Conservation (phyloP, 2,329 filamentous ascomycete genomes). For the Paraphaeosphaeria sporulosa region DNA sequence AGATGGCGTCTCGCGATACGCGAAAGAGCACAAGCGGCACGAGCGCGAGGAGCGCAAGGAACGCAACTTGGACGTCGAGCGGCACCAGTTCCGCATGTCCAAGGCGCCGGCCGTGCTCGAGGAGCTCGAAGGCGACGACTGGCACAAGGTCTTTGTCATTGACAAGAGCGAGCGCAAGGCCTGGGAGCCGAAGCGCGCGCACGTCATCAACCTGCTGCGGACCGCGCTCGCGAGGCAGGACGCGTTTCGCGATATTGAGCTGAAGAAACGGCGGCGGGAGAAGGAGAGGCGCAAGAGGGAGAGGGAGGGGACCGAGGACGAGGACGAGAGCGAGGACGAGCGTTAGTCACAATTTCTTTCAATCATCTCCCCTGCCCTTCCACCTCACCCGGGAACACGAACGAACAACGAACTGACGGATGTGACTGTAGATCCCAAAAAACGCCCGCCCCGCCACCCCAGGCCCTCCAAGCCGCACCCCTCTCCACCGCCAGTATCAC, state of each 20-base stretch:
- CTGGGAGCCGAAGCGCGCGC: conserved; percentile 83
- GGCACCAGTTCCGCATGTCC: conserved; percentile 71
- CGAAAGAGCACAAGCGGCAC: conserved; percentile 63
- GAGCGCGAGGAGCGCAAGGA: conserved; percentile 73
- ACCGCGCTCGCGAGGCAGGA: conserved; percentile 86
- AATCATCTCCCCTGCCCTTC: not conserved
- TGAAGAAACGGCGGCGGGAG: conserved; percentile 76
- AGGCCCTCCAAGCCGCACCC: conserved; percentile 40
- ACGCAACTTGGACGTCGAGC: conserved; percentile 72
- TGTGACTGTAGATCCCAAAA: not conserved
- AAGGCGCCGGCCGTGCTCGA: conserved; percentile 75
- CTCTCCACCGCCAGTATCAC: not conserved
- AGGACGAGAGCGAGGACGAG: conserved; percentile 14
- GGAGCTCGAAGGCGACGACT: conserved; percentile 88
- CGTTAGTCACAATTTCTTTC: conserved; percentile 13
- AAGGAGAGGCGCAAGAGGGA: conserved; percentile 55
- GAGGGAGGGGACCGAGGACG: conserved; percentile 61
- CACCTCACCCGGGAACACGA: too few relatives aligned
- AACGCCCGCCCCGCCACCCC: conserved; percentile 41
- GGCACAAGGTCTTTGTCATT: conserved; percentile 91
- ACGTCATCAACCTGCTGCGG: conserved; percentile 85
- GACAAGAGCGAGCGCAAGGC: conserved; percentile 80
- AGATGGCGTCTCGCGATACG: conserved; percentile 63
- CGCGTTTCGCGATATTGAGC: conserved; percentile 85
- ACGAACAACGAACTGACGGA: too few relatives aligned